These are phyloP conservation scores for Zalaria obscura DNA, from an alignment of 2,329 filamentous ascomycete genomes.

Conservation along the genomic window DNA sequence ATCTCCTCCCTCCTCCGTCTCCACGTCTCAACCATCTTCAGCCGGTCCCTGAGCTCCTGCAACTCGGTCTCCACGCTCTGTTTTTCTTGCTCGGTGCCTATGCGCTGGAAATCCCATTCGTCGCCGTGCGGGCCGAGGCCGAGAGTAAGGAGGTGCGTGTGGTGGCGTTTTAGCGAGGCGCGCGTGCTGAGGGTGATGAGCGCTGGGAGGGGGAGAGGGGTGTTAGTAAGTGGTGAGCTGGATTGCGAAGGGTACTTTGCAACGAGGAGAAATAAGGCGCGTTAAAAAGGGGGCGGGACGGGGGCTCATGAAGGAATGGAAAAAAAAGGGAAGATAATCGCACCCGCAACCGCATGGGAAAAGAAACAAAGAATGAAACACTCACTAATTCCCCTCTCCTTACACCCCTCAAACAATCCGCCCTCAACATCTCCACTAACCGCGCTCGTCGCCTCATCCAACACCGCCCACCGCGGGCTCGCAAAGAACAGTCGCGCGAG, in stretches of 20 bases:
- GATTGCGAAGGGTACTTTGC: not conserved
- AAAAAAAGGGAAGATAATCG: too few relatives aligned
- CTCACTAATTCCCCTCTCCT: conserved; percentile 85
- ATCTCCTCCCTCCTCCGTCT: conserved; percentile 66
- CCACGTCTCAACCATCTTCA: conserved; percentile 75
- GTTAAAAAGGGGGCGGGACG: not conserved
- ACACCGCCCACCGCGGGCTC: conserved; percentile 83
- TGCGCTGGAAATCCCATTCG: conserved; percentile 84
- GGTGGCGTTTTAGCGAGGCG: conserved; percentile 88
- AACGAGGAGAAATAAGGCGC: conserved; percentile 3
- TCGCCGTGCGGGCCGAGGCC: conserved; percentile 69
- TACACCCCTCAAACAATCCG: conserved; percentile 80
- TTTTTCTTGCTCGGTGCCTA: conserved; percentile 88
- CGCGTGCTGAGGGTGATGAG: conserved; percentile 92
- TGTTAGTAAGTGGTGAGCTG: conserved; percentile 1
- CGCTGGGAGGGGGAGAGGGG: conserved; percentile 31
- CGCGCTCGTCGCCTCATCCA: conserved; percentile 91
- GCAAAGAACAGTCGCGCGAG: conserved; percentile 88
- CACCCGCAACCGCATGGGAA: not conserved
- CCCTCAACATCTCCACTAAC: conserved; percentile 93
- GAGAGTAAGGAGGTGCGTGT: conserved; percentile 78
- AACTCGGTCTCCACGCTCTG: conserved; percentile 85
- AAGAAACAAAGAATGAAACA: conserved; percentile 12
- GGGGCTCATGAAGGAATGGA: too few relatives aligned
- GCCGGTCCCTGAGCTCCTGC: conserved; percentile 63